Evolutionary conservation across 75 land plant genomes (phyloP).

Genomic region (Larix kaempferi): DNA sequence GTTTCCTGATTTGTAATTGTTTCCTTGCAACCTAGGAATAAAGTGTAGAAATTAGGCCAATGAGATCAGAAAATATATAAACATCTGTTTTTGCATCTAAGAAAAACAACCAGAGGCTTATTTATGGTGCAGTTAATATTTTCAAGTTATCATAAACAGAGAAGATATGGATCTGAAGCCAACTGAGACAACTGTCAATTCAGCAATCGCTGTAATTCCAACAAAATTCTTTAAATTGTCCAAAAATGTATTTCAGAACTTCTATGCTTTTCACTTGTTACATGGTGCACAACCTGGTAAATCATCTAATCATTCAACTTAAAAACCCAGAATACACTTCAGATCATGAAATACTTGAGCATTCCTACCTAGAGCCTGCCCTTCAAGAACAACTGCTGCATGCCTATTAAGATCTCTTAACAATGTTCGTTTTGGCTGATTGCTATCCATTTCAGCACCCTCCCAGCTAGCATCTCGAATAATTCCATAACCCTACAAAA

Average conservation of each 20-base stretch:
- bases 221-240: not conserved
- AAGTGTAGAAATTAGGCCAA: too few species aligned
- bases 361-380: constrained; percentile 63
- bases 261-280: not conserved
- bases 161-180: not conserved
- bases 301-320: not conserved
- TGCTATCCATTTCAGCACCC: constrained; percentile 36
- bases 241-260: not conserved
- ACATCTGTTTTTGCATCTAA: too few species aligned
- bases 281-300: not conserved
- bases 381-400: constrained; percentile 97
- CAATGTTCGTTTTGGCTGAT: constrained; percentile 46
- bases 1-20: too few species aligned
- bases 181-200: not conserved
- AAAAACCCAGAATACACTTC: not conserved
- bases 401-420: constrained; percentile 86
- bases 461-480: constrained; percentile 77
- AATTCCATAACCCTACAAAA: constrained; percentile 82
- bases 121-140: not conserved
- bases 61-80: too few species aligned
- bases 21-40: too few species aligned
- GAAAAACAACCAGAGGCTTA: too few species aligned
- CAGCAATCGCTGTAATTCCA: not conserved
- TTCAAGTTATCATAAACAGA: not conserved
- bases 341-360: not conserved